Percentiles rank a stretch among this genome's conserved stretches.
Conservation (phyloP, 1,284 basidiomycete species). For the Ceratobasidium sp. region DNA sequence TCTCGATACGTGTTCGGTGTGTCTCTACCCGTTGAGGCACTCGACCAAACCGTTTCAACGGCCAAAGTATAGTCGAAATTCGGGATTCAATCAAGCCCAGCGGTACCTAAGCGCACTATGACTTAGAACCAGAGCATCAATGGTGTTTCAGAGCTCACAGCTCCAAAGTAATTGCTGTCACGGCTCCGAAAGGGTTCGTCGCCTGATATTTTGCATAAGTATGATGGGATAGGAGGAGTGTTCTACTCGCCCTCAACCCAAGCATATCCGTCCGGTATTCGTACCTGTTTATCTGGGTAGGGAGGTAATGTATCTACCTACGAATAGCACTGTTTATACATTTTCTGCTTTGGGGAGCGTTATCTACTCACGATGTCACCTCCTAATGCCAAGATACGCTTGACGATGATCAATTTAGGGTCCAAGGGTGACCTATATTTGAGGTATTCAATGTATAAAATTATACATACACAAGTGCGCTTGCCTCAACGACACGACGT, state of each 20-base stretch:
- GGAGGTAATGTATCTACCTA: constrained; percentile 45
- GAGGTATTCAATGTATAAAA: not conserved
- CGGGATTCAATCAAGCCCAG: constrained; percentile 45
- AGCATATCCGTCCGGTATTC: constrained; percentile 44
- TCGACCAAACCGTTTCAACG: constrained; percentile 36
- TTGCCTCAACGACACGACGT: constrained; percentile 44
- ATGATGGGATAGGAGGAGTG: not conserved
- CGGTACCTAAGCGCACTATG: constrained; percentile 36
- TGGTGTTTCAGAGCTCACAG: constrained; percentile 27
- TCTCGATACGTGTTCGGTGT: constrained; percentile 23
- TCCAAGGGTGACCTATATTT: constrained; percentile 41
- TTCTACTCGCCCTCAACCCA: constrained; percentile 45
- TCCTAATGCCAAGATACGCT: constrained; percentile 47
- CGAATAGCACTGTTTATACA: not conserved
- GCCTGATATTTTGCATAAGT: constrained; percentile 12
- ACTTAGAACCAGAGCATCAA: not conserved
- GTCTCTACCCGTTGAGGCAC: constrained; percentile 37
- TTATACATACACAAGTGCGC: not conserved
- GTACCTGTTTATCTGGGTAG: constrained; percentile 40
- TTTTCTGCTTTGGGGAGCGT: no score
- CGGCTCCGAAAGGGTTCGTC: constrained; percentile 46
- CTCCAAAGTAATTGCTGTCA: constrained; percentile 45
- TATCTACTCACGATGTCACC: constrained; percentile 39
- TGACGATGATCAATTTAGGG: constrained; percentile 43
- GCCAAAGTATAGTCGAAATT: constrained; percentile 38